Base-by-base conservation (phyloP, 2,329 filamentous ascomycete species). In the Fusarium papillatum region DNA sequence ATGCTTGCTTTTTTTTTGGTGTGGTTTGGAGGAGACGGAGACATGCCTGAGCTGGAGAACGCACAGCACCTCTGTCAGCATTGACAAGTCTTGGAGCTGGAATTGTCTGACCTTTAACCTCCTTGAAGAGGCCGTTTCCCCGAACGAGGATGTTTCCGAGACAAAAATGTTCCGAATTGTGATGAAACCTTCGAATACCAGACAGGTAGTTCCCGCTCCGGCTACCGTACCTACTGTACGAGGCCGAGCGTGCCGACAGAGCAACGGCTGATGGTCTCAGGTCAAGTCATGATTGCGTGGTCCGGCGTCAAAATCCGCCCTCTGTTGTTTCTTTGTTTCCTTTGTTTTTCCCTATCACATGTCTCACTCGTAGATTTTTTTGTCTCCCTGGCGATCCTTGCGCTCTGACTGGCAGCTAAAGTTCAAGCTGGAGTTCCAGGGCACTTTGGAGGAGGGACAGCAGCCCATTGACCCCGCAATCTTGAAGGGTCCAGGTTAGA, bases 81-180 rank as follows among this genome's bases (percentile, higher is more conserved):
- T 38, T 4, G 36, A 29, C 36, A 62, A 24, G 43, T 61, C 60
- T 61, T 48, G 13, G n/a, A 68, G 53, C 64, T 70, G 66, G 66
- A 73, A 72, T 73, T 76, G 60, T 70, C 68, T 69, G 68, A 70
- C 36, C 50, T 64, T 46, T 26, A 60, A 64, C 64, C 26, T 57
- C 64, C 61, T 64, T 69, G 63, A 48, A 48, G 22, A 53, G 46
- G 8, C 64, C 60, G 69, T 48, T 43, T 26, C 62, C 63, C 69
- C 43, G 73, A 69, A 38, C 53, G 64, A 72, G 36, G 22, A 69
- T 68, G 60, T 71, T 36, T 48, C 68, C 41, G 62, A 75, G 74
- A 76, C 74, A 76, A 36, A 39, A 63, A 41, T 64, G 31, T 64
- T 68, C 46, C 39, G 53, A 41, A 29, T 48, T 48, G 64, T 61